Evolutionary conservation across 2,329 filamentous ascomycete species (phyloP).

Genomic region (Lomentospora prolificans): DNA sequence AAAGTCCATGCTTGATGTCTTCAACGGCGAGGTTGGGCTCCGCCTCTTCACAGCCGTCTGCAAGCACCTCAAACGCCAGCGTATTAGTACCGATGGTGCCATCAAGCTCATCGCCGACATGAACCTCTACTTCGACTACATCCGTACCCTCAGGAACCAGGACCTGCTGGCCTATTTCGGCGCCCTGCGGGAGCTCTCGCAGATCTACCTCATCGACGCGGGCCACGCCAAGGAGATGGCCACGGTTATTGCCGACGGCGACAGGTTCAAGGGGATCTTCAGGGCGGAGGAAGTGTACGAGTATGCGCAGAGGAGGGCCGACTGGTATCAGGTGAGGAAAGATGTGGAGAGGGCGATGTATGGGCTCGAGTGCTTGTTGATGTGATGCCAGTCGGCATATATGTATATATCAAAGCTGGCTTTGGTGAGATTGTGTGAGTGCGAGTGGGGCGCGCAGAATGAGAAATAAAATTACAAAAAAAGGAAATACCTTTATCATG

Average conservation of each 20-base stretch:
- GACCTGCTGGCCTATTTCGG: conserved; percentile 84
- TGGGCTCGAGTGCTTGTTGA: conserved; percentile 76
- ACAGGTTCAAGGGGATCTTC: conserved; percentile 86
- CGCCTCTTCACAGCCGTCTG: conserved; percentile 85
- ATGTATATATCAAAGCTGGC: no score
- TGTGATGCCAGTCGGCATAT: conserved; percentile 48
- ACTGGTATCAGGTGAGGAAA: conserved; percentile 86
- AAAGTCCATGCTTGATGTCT: conserved; percentile 96
- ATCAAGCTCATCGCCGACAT: conserved; percentile 93
- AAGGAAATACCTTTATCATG: no score
- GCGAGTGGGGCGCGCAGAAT: no score
- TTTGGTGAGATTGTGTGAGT: no score
- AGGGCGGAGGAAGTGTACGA: conserved; percentile 95
- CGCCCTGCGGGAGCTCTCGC: conserved; percentile 81
- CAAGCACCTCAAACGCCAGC: conserved; percentile 95
- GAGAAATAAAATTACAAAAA: no score
- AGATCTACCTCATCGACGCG: conserved; percentile 88
- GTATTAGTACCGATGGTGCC: conserved; percentile 80
- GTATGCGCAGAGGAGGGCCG: conserved; percentile 84
- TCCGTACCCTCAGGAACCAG: conserved; percentile 70
- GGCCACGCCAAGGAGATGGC: conserved; percentile 86
- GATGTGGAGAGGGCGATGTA: conserved; percentile 97
- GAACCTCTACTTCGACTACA: conserved; percentile 84
- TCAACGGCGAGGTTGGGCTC: conserved; percentile 93
- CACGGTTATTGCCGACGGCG: conserved; percentile 82